A percentile compares a stretch with the other conserved stretches of the same genome.
phyloP scores from a whole-genome alignment of 139 green algal species.

The Chlamydomonas asymmetrica region DNA sequence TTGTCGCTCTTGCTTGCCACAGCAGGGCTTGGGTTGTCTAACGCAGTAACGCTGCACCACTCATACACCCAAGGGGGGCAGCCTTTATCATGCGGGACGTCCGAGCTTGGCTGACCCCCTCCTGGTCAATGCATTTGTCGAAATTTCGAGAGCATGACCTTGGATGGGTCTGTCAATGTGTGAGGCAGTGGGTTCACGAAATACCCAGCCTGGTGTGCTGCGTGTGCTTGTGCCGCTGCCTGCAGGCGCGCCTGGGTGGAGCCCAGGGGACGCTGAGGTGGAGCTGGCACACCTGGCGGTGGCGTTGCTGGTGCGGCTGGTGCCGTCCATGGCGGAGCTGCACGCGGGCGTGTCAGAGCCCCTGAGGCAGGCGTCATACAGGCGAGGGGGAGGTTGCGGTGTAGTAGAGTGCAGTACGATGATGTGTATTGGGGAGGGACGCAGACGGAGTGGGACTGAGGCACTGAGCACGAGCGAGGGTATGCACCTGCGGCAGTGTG shows the following conservation, averaged over 20 bases:
- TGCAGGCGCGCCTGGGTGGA: constrained; percentile 36
- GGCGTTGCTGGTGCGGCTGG: constrained; percentile 52
- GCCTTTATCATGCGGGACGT: no score
- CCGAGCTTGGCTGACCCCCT: no score
- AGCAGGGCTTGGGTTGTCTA: no score
- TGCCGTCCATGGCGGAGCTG: constrained; percentile 18
- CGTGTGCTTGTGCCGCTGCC: not conserved
- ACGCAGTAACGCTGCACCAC: no score
- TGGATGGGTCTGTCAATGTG: no score
- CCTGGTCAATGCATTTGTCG: no score
- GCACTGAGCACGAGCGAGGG: no score
- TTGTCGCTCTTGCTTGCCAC: no score
- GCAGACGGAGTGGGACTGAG: no score
- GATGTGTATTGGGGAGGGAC: constrained; percentile 1
- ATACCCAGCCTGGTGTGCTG: not conserved
- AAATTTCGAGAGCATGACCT: no score
- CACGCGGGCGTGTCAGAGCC: constrained; percentile 15
- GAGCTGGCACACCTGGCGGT: constrained; percentile 62
- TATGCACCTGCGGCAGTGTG: no score
- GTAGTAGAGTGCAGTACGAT: not conserved
- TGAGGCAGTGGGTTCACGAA: not conserved
- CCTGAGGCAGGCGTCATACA: constrained; percentile 9
- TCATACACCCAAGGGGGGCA: no score
- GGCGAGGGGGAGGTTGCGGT: not conserved
- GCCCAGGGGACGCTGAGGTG: constrained; percentile 55